Conservation (phyloP, 2,329 filamentous ascomycete genomes). For the Ophiostoma montium region DNA sequence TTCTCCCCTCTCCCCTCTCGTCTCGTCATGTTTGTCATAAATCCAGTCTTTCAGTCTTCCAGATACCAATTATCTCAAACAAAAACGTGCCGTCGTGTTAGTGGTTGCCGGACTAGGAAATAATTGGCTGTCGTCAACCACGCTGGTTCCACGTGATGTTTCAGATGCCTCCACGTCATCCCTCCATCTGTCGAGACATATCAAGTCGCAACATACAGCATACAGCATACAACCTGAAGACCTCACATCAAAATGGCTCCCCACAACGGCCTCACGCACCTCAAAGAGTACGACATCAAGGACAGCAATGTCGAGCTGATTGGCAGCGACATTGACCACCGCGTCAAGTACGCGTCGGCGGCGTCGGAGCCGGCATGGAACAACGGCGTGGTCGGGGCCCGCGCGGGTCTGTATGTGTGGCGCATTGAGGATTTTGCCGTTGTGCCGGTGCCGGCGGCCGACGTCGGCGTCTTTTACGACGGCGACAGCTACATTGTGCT, state of each 20-base stretch:
- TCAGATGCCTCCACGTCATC: not conserved
- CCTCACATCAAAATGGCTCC: conserved; percentile 36
- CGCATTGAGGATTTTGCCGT: conserved; percentile 55
- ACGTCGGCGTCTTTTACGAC: conserved; percentile 48
- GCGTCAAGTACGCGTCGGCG: conserved; percentile 53
- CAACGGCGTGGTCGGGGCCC: conserved; percentile 36
- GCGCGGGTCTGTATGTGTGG: conserved; percentile 46
- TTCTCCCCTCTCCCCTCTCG: too few species aligned
- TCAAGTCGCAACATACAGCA: too few species aligned
- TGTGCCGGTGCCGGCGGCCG: conserved; percentile 41
- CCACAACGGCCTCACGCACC: conserved; percentile 46
- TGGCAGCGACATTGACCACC: conserved; percentile 49
- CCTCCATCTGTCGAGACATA: too few species aligned
- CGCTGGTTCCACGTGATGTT: too few species aligned
- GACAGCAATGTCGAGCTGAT: conserved; percentile 56
- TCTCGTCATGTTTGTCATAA: too few species aligned
- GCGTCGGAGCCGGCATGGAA: conserved; percentile 54
- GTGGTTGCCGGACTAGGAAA: too few species aligned
- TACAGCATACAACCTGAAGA: not conserved
- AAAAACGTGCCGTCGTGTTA: not conserved
- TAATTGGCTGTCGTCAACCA: not conserved
- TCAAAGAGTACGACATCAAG: conserved; percentile 50
- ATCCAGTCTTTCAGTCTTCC: too few species aligned
- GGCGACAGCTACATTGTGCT: conserved; percentile 57
- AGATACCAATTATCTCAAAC: too few species aligned